Conservation (phyloP, 2,329 filamentous ascomycete genomes). For the Teratosphaeria nubilosa region DNA sequence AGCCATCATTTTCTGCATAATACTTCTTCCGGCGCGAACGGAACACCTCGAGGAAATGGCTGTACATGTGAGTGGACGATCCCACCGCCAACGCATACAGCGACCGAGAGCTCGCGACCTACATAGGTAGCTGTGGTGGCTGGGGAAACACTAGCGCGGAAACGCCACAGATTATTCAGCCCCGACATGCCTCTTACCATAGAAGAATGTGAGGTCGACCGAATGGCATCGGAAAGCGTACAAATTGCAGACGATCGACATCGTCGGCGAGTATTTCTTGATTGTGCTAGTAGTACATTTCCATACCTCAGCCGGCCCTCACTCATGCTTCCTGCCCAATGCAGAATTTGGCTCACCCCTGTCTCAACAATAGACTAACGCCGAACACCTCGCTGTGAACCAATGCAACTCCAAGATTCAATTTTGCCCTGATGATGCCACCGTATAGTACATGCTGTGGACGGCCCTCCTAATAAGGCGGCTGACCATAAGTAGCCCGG, state of each 20-base stretch:
- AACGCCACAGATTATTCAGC: neutral
- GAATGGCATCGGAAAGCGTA: neutral
- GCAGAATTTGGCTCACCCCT: neutral
- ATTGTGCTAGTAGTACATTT: neutral
- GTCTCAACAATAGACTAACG: neutral
- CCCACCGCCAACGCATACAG: neutral
- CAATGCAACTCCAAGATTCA: neutral
- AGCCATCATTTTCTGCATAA: neutral
- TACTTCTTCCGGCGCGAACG: neutral
- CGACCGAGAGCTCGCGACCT: neutral
- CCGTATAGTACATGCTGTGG: neutral
- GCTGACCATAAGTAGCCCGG: slow-evolving; percentile 48
- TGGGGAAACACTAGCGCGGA: neutral
- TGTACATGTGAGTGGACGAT: neutral
- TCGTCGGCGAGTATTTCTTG: neutral
- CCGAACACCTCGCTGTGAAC: neutral
- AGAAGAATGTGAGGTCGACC: neutral
- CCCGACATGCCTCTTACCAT: neutral
- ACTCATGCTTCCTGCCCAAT: neutral
- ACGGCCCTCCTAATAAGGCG: neutral
- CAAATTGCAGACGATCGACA: neutral
- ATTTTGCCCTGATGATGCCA: neutral
- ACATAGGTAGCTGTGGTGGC: neutral
- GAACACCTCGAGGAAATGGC: neutral
- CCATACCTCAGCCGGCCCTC: neutral